Base-by-base conservation (phyloP, 1,284 basidiomycete species). In the Crepidotus sp. region DNA sequence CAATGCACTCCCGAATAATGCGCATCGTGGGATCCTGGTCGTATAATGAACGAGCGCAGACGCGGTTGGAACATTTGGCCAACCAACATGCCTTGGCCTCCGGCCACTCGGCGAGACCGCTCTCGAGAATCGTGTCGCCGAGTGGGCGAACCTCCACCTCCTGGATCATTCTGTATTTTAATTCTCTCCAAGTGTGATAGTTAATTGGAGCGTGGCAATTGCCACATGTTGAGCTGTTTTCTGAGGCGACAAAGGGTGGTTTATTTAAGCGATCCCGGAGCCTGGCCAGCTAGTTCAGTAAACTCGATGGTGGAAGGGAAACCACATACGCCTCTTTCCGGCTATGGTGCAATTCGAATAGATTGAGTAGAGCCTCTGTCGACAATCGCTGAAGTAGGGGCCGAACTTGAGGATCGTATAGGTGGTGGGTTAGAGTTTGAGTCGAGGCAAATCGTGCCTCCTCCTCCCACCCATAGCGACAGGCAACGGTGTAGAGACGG, bases 131-230 rank as follows among this genome's bases (percentile, higher is more conserved):
- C 4, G 73, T 75, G 52, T 81, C 78, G 3, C 77, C 78, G 15
- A 72, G 59, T 4, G 79, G 74, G 11, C 76, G 66, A 3, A 54
- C 52, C 49, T 80, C 77, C 62, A 80, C 73, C 65, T 79, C 78
- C 43, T 66, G 52, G 6, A 73, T 56, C 40, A 50, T 53, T 24
- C 45, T 40, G 14, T 33, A 47, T 15, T 52, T 52, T 45, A 81
- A 65, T 56, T 78, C 74, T 53, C 75, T 65, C 79, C 79, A 80
- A 4, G 75, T 74, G 48, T 71, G 67, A 56, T 80, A 77, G 50
- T 76, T 72, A 36, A 76, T 70, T 17, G 55, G 36, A 2, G 58
- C 59, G 22, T 68, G 63, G 57, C 78, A 81, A 41, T 70, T 72
- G 37, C 64, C 68, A 9, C 41, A 41, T 10, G 42, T 29, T n/a